Evolutionary conservation across 2,329 filamentous ascomycete species (phyloP).

Genomic region (Hymenotorrendiella dingleyae): DNA sequence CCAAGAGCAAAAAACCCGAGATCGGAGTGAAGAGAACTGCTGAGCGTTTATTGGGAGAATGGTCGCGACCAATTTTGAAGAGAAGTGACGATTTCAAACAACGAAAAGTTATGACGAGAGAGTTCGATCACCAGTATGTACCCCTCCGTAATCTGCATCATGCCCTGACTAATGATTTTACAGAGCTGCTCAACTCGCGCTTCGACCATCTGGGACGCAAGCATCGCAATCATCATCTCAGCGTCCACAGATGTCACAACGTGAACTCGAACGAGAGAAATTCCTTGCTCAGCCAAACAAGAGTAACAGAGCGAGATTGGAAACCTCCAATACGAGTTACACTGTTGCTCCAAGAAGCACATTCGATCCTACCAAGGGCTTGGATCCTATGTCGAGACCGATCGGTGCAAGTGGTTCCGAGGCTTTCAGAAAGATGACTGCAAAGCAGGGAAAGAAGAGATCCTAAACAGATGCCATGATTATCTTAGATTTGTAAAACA

Average conservation of each 20-base stretch:
- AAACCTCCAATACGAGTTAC: constrained; percentile 30
- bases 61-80: constrained; percentile 91
- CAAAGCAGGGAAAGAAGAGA: constrained; percentile 51
- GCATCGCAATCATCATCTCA: constrained; percentile 27
- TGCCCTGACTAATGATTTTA: constrained; percentile 9
- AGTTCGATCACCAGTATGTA: constrained; percentile 58
- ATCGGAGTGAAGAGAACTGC: constrained; percentile 87
- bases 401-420: constrained; percentile 59
- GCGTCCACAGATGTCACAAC: constrained; percentile 21
- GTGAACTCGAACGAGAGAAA: constrained; percentile 46
- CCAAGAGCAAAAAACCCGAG: constrained; percentile 86
- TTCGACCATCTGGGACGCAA: constrained; percentile 27
- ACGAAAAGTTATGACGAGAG: constrained; percentile 58
- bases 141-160: background rate
- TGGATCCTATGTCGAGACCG: constrained; percentile 46
- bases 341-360: constrained; percentile 45
- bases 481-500: background rate
- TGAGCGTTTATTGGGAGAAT: constrained; percentile 86
- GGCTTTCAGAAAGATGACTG: constrained; percentile 60
- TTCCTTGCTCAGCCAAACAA: constrained; percentile 49
- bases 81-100: constrained; percentile 94
- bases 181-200: constrained; percentile 30
- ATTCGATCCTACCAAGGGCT: constrained; percentile 46
- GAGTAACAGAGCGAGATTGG: constrained; percentile 49
- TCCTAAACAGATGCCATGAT: background rate